Conservation (phyloP, 352 stramenopile species). For the Globisporangium solare region DNA sequence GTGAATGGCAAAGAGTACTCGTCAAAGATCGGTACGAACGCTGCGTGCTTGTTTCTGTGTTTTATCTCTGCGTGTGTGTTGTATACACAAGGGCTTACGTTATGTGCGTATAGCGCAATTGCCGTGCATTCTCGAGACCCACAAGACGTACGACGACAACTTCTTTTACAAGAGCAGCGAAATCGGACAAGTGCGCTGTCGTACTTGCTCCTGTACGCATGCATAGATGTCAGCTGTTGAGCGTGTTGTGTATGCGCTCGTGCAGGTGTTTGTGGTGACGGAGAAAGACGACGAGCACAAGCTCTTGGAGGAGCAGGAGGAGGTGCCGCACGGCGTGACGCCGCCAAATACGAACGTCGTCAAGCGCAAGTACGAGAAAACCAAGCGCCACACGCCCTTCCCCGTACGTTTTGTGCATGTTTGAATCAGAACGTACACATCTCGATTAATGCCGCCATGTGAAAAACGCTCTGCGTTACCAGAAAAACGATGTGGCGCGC, state of each 20-base stretch:
- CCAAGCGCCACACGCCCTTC: slow-evolving; percentile 75
- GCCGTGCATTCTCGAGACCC: slow-evolving; percentile 80
- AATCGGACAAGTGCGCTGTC: slow-evolving; percentile 59
- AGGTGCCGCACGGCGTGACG: slow-evolving; percentile 70
- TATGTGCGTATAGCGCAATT: slow-evolving; percentile 54
- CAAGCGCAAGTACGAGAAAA: slow-evolving; percentile 88
- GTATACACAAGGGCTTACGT: too few species aligned
- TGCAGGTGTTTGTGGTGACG: slow-evolving; percentile 78
- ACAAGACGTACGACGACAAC: slow-evolving; percentile 89
- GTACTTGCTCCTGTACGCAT: too few species aligned
- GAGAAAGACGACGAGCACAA: slow-evolving; percentile 73
- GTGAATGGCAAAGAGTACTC: slow-evolving; percentile 75
- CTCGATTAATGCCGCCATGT: too few species aligned
- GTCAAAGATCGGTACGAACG: slow-evolving; percentile 64
- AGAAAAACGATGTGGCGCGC: slow-evolving; percentile 80
- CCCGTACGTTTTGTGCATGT: slow-evolving; percentile 33
- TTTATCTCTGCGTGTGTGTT: too few species aligned
- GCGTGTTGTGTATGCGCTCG: too few species aligned
- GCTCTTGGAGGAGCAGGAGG: slow-evolving; percentile 54
- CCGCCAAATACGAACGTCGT: slow-evolving; percentile 84
- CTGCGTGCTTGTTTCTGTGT: background rate
- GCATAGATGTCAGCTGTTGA: too few species aligned
- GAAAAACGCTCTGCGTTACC: too few species aligned
- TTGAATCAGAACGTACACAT: background rate
- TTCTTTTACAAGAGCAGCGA: slow-evolving; percentile 88